A percentile compares a stretch with the other conserved stretches of the same genome.
These are phyloP conservation scores for Leishmania gerbilli DNA, from an alignment of 208 protist genomes.

Conservation along the genomic window DNA sequence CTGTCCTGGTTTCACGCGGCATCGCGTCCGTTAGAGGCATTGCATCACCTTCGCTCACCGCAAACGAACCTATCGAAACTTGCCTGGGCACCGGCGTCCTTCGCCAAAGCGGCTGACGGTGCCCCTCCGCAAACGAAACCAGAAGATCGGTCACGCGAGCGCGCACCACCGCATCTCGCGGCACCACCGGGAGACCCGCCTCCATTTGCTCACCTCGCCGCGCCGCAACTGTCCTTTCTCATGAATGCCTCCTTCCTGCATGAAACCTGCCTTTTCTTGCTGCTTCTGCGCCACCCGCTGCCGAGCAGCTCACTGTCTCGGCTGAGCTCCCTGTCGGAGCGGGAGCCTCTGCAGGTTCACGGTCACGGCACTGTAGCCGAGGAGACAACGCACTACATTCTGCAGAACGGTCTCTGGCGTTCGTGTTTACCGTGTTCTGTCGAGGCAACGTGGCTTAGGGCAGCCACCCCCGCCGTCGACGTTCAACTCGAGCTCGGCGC, in stretches of 20 bases:
- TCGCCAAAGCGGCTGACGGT: background rate
- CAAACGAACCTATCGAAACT: too few species aligned
- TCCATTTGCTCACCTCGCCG: background rate
- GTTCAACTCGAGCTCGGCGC: constrained; percentile 9
- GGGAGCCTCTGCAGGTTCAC: background rate
- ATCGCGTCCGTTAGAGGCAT: background rate
- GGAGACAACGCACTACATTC: background rate
- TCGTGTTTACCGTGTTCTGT: background rate
- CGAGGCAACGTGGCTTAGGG: constrained; percentile 5
- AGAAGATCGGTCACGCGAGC: background rate
- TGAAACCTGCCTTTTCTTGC: constrained; percentile 70
- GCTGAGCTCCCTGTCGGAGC: background rate
- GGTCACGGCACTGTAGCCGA: background rate
- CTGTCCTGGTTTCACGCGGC: background rate
- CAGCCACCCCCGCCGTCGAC: constrained; percentile 13
- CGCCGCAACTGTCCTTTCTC: background rate
- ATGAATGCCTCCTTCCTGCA: constrained; percentile 65
- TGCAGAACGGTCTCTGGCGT: constrained; percentile 2
- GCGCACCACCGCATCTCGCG: background rate
- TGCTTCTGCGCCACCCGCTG: constrained; percentile 39
- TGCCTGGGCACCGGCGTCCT: constrained; percentile 7
- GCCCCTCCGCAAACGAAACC: background rate
- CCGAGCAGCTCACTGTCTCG: constrained; percentile 6
- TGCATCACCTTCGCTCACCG: background rate
- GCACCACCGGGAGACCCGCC: background rate